Evolutionary conservation across 345 rosid species (phyloP), one percentile per base, ranked within the genome.

Genomic region (Bretschneidera sinensis): DNA sequence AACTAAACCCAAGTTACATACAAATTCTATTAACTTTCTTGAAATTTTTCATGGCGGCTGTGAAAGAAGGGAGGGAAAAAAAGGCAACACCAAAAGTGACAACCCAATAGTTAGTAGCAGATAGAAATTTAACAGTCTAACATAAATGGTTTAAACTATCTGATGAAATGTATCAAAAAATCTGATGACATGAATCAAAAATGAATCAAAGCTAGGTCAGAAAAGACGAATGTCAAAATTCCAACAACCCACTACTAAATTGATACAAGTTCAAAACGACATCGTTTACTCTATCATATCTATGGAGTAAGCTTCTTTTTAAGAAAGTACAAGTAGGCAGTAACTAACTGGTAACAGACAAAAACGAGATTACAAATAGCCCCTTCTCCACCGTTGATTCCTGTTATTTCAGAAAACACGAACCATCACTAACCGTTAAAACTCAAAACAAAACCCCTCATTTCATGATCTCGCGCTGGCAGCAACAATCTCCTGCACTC

Each of bases 401-500:
- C 8, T 17, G 48, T 51, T 9, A 34, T 35, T 11, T 9, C 39
- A 6, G n/a, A n/a, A n/a, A n/a, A n/a, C n/a, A n/a, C n/a, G n/a
- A n/a, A n/a, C n/a, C n/a, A n/a, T n/a, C n/a, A n/a, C n/a, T n/a
- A n/a, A n/a, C n/a, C n/a, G n/a, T n/a, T n/a, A n/a, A n/a, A n/a
- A n/a, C n/a, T n/a, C n/a, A n/a, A n/a, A n/a, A n/a, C n/a, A n/a
- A n/a, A n/a, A n/a, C n/a, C n/a, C n/a, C n/a, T n/a, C n/a, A n/a
- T n/a, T n/a, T n/a, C n/a, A n/a, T n/a, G n/a, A n/a, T n/a, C n/a
- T n/a, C n/a, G n/a, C n/a, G n/a, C n/a, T n/a, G n/a, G n/a, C n/a
- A n/a, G n/a, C n/a, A 23, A 24, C 23, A 43, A 51, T 62, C 65
- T 51, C 43, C 68, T 57, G 52, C 56, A 45, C 15, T 24, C 64